Base-by-base conservation (phyloP, 768 basidiomycete genomes). In the Pulveroboletus frians region DNA sequence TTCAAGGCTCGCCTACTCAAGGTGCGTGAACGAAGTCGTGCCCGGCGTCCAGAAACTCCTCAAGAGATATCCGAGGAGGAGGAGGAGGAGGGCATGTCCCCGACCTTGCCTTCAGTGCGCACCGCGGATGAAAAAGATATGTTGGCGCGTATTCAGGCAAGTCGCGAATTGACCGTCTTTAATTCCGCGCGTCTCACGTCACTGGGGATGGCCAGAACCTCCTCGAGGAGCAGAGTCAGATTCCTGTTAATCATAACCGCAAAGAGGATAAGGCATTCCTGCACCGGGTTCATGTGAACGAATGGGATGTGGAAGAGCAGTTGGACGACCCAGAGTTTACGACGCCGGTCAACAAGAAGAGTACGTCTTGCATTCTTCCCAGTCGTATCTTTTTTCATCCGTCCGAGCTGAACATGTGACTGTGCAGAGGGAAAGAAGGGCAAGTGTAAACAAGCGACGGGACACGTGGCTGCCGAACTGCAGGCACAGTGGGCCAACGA, bases 401-500 rank as follows among this genome's bases (percentile, higher is more conserved):
- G 14, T 21, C 9, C 10, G 15, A n/a, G n/a, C 43, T 44, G 15
- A 32, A 10, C 10, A 15, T 11, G 8, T 21, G 15, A 39, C 21
- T 26, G 8, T 29, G 3, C 48, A 27, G 15, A 53, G 72, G 71
- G 60, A 61, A 76, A 73, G 51, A 52, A 65, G 9, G 58, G 40
- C 34, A 60, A 65, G 27, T 45, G 21, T 0, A 58, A 53, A 27
- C 32, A 50, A 14, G 2, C 9, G 3, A 29, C n/a, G 26, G 43
- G 38, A 2, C 5, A 71, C 39, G 57, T 87, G 10, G 79, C 88
- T 0, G 58, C 70, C 2, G 76, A 82, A 6, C 73, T 96, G 8
- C 75, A 72, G 45, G 77, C 69, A 0, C 83, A 81, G 50, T 96
- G 92, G 92, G 78, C 81, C 39, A 77, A 77, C 40, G 94, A 97